Evolutionary conservation across 257 asterid genomes (phyloP).

Genomic region (Jacaranda copaia): DNA sequence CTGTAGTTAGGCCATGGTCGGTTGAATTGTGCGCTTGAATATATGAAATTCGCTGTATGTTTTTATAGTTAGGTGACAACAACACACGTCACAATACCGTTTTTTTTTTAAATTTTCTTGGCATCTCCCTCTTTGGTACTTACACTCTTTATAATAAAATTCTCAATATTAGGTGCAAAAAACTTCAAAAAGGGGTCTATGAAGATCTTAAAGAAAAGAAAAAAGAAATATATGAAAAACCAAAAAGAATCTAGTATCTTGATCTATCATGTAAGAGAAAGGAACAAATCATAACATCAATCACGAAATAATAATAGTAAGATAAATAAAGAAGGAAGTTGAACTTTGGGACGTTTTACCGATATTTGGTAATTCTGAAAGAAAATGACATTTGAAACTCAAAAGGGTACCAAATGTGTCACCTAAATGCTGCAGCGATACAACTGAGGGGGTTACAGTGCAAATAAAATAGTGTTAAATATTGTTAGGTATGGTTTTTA

Average conservation of each 20-base stretch:
- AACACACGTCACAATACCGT: conserved; percentile 15
- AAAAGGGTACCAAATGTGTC: conserved; percentile 12
- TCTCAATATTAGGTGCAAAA: neutral
- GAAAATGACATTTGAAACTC: conserved; percentile 20
- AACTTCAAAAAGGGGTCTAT: neutral
- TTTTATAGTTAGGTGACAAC: conserved; percentile 25
- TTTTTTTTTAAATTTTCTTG: conserved; percentile 3
- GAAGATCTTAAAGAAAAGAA: too few species aligned
- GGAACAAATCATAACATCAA: neutral
- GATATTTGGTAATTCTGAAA: conserved; percentile 1
- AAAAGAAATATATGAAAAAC: neutral
- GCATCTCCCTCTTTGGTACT: neutral
- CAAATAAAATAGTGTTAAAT: conserved; percentile 6
- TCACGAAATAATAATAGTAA: neutral
- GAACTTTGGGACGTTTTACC: neutral
- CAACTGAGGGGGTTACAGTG: neutral
- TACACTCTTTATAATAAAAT: neutral
- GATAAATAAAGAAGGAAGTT: neutral
- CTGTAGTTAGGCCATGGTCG: conserved; percentile 47
- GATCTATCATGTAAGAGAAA: neutral
- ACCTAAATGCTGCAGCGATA: conserved; percentile 8
- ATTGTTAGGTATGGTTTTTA: conserved; percentile 14
- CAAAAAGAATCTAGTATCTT: neutral
- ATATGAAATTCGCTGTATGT: neutral
- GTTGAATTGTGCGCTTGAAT: conserved; percentile 30